Percentiles rank a stretch among this genome's conserved stretches.
Conservation (phyloP, 23 red algal genomes). For the Pyropia yezoensis region DNA sequence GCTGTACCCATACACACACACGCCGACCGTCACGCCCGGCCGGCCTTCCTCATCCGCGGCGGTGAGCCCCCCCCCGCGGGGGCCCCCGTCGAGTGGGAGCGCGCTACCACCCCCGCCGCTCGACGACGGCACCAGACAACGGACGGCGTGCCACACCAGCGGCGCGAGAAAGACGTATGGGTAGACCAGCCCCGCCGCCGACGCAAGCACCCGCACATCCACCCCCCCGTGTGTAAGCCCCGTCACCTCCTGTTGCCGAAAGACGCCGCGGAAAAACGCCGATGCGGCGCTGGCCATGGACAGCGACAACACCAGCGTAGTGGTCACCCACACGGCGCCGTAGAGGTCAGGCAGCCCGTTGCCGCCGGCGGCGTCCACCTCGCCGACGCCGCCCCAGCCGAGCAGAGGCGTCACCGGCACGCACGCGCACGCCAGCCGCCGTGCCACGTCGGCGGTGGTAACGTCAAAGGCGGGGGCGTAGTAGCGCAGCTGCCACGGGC, state of each 20-base stretch:
- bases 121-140: constrained; percentile 33
- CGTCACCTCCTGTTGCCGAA: constrained; percentile 32
- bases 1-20: constrained; percentile 78
- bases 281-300: constrained; percentile 42
- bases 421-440: constrained; percentile 40
- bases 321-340: constrained; percentile 70
- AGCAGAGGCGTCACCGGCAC: constrained; percentile 60
- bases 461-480: constrained; percentile 64
- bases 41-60: too few relatives aligned
- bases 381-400: constrained; percentile 33
- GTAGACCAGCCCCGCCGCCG: constrained; percentile 47
- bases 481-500: constrained; percentile 54
- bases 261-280: constrained; percentile 46
- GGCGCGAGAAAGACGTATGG: constrained; percentile 66
- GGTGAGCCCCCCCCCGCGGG: too few relatives aligned
- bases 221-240: background rate
- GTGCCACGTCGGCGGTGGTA: constrained; percentile 30
- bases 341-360: constrained; percentile 72
- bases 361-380: constrained; percentile 47
- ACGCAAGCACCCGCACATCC: constrained; percentile 18
- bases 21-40: constrained; percentile 1
- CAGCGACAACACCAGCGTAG: constrained; percentile 59
- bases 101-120: constrained; percentile 10
- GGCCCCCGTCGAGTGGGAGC: too few relatives aligned
- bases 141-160: constrained; percentile 34